Conservation (phyloP, 768 basidiomycete species). For the Agaricus sinodeliciosus region DNA sequence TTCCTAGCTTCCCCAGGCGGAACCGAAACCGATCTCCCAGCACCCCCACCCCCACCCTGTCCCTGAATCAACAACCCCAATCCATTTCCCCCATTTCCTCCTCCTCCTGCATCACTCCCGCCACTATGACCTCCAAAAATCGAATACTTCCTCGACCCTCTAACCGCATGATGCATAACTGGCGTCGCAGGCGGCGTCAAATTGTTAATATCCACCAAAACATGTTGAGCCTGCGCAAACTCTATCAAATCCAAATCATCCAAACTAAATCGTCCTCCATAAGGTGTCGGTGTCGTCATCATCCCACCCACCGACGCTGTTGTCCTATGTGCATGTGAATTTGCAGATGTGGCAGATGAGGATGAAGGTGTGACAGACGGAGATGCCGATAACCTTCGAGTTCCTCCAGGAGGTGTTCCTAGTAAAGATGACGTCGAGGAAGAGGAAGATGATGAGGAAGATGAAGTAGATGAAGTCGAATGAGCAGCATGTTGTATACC, state of each 20-base stretch:
- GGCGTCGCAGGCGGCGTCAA: constrained; percentile 9
- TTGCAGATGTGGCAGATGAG: too few species aligned
- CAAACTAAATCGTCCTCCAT: constrained; percentile 4
- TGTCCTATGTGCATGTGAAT: too few species aligned
- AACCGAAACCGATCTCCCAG: constrained; percentile 6
- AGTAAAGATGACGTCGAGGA: background rate
- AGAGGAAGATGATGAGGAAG: background rate
- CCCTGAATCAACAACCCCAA: constrained; percentile 4
- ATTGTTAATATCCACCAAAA: constrained; percentile 8
- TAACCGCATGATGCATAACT: constrained; percentile 8
- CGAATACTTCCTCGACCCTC: constrained; percentile 4
- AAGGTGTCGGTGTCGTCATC: background rate
- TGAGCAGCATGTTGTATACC: background rate
- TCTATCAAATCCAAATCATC: constrained; percentile 8
- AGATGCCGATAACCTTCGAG: too few species aligned
- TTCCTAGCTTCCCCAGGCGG: constrained; percentile 41
- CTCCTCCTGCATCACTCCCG: background rate
- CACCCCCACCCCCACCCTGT: background rate
- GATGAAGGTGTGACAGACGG: too few species aligned
- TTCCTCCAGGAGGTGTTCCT: background rate
- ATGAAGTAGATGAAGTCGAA: background rate
- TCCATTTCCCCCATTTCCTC: background rate
- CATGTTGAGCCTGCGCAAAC: background rate
- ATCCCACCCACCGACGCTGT: too few species aligned
- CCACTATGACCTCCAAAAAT: background rate